Evolutionary conservation across 2,329 filamentous ascomycete species (phyloP).

Genomic region (Teratosphaeria epicoccoides): DNA sequence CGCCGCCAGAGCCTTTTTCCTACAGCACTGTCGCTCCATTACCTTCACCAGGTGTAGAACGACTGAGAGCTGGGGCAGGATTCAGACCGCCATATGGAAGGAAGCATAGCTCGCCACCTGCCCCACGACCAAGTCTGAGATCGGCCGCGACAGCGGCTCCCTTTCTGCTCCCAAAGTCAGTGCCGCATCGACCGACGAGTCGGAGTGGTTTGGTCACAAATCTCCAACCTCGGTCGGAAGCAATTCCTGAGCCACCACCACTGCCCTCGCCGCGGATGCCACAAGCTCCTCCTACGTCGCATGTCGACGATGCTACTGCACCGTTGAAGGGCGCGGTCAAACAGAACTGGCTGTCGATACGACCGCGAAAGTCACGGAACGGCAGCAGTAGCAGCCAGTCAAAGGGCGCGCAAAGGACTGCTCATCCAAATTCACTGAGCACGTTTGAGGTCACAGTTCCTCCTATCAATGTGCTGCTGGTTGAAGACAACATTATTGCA

Average conservation of each 20-base stretch:
- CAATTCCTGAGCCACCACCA: slow-evolving; percentile 1
- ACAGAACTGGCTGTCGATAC: slow-evolving; percentile 3
- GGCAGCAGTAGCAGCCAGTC: slow-evolving; percentile 15
- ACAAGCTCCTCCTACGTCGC: background rate
- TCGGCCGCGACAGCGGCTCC: slow-evolving; percentile 2
- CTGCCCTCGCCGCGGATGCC: background rate
- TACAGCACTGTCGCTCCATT: slow-evolving; percentile 42
- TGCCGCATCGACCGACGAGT: slow-evolving; percentile 24
- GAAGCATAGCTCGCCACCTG: slow-evolving; percentile 67
- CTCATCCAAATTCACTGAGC: background rate
- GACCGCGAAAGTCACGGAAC: background rate
- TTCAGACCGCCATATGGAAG: slow-evolving; percentile 49
- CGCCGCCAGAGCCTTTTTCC: background rate
- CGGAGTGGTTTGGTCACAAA: slow-evolving; percentile 29
- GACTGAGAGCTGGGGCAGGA: slow-evolving; percentile 20
- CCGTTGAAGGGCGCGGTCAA: slow-evolving; percentile 16
- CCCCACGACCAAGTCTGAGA: slow-evolving; percentile 54
- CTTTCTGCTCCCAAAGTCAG: slow-evolving; percentile 36
- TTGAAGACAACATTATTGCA: slow-evolving; percentile 98
- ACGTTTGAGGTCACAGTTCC: slow-evolving; percentile 42
- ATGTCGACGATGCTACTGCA: slow-evolving; percentile 16
- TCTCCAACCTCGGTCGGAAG: slow-evolving; percentile 25
- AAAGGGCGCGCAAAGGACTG: slow-evolving; percentile 16
- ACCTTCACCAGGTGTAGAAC: slow-evolving; percentile 69
- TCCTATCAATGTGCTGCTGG: slow-evolving; percentile 93